Evolutionary conservation across 2,329 filamentous ascomycete species (phyloP), one percentile per base, ranked within the genome.

Genomic region (Thermoascus crustaceus): DNA sequence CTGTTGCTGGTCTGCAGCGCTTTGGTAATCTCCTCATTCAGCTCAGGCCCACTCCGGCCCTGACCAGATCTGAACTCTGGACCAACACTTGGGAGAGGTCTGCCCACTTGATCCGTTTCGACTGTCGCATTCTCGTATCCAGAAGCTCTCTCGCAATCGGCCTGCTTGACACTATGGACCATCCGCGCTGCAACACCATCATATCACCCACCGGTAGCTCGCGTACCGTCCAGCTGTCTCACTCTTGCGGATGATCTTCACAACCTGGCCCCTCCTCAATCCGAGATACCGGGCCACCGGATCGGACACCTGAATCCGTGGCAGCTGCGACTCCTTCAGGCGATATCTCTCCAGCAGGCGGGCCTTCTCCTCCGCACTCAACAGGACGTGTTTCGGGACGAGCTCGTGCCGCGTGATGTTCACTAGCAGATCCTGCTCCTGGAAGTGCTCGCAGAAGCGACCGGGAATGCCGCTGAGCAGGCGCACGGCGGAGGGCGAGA

Each of bases 321-420:
- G 91, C 55, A 98, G 71, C 69, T 98, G 91, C 7, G 86, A 95
- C 73, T 98, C 91, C 77, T 95, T 96, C 61, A 98, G 67, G 32
- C 91, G 78, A 66, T 98, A 98, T 44, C 91, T 74, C 66, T 87
- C 79, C 41, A 98, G 72, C 53, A 98, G 68, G 23, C 83, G 82
- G 30, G 68, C 67, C 75, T 95, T 95, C 71, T 98, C 91, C 53
- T 93, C 86, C 30, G 79, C 75, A 53, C 85, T 94, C 38, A 98
- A 76, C 41, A 96, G 67, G 23, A 96, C 80, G 58, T 98, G 91
- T 59, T 84, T 87, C 29, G 91, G 91, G 19, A 98, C 91, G 37
- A 98, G 75, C 66, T 96, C 89, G 68, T 98, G 91, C 61, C 88
- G 85, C 40, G 89, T 96, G 63, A 98, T 96, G 67, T 98, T 98